Conservation (phyloP, 129 eudicot species). For the Logfia minima region DNA sequence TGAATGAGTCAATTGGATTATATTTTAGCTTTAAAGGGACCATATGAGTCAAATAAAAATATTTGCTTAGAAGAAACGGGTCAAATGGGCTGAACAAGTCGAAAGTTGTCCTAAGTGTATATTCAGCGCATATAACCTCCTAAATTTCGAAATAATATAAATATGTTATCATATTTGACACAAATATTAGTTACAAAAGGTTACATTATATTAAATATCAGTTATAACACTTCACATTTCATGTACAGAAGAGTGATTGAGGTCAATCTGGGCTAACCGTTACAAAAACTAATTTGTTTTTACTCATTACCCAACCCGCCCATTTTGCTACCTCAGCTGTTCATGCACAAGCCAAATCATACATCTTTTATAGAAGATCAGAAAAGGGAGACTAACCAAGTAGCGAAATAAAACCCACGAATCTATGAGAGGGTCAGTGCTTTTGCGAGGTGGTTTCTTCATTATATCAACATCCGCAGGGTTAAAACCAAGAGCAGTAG, state of each 20-base stretch:
- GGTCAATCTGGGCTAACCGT: background rate
- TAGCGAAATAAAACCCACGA: conserved; percentile 86
- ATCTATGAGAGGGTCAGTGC: conserved; percentile 65
- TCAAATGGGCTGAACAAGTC: background rate
- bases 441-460: conserved; percentile 86
- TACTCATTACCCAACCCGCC: background rate
- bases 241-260: background rate
- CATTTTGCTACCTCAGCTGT: background rate
- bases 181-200: background rate
- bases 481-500: conserved; percentile 91
- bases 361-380: background rate
- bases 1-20: background rate
- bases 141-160: too few relatives aligned
- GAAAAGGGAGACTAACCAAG: conserved; percentile 47
- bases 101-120: background rate
- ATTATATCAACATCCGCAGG: conserved; percentile 83
- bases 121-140: background rate
- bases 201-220: too few relatives aligned
- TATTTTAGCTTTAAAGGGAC: background rate
- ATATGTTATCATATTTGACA: background rate
- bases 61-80: background rate
- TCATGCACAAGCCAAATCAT: background rate
- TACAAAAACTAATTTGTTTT: background rate
- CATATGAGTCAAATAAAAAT: background rate
- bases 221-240: too few relatives aligned